Evolutionary conservation across 352 stramenopile genomes (phyloP).

Genomic region (Phytophthora gonapodyides): DNA sequence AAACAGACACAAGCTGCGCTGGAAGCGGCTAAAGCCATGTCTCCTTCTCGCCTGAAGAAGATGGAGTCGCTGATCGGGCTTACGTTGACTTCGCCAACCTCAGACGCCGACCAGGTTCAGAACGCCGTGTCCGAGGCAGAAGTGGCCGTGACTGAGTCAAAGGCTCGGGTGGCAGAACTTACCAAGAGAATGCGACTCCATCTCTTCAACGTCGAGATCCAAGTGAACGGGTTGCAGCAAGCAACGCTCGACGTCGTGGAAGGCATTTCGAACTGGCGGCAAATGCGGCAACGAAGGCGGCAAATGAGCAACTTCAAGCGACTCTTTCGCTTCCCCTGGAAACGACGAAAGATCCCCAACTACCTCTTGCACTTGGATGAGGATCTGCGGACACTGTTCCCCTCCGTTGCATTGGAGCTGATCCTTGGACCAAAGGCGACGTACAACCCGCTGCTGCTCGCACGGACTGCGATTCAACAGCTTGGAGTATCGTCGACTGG

Average conservation of each 20-base stretch:
- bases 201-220: conserved; percentile 34
- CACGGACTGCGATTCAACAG: conserved; percentile 25
- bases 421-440: conserved; percentile 38
- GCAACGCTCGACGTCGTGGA: conserved; percentile 45
- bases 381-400: conserved; percentile 49
- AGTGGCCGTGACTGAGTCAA: conserved; percentile 13
- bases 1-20: conserved; percentile 22
- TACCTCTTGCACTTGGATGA: conserved; percentile 53
- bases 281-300: conserved; percentile 30
- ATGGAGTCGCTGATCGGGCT: conserved; percentile 27
- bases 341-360: conserved; percentile 39
- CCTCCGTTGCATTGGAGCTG: conserved; percentile 39
- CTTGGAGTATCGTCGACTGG: conserved; percentile 29
- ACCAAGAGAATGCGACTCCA: conserved; percentile 34
- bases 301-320: conserved; percentile 48
- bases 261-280: conserved; percentile 51
- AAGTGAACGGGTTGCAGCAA: conserved; percentile 36
- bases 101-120: conserved; percentile 12
- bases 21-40: conserved; percentile 19
- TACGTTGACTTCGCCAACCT: conserved; percentile 6
- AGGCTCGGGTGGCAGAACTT: conserved; percentile 21
- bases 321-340: conserved; percentile 55
- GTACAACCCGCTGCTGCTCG: conserved; percentile 54
- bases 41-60: conserved; percentile 30
- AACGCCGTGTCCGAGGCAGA: conserved; percentile 15